These are phyloP conservation scores for Magnusiomyces clavatus DNA, from an alignment of 1,139 yeast species.

Conservation along the genomic window DNA sequence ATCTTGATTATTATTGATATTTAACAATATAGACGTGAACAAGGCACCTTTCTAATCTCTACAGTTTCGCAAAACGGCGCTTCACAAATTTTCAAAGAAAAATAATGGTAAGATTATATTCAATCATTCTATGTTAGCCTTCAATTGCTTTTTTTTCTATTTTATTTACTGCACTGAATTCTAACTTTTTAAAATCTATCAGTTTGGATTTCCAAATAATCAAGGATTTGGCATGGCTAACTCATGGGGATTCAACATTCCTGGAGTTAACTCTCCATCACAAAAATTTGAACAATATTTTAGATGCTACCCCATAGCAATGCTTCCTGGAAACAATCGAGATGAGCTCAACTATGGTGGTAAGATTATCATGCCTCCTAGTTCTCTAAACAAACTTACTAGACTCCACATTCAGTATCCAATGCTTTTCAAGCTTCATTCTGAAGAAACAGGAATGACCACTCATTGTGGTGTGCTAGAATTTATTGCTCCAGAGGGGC, in stretches of 20 bases:
- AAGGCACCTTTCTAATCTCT: too few species aligned
- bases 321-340: slow-evolving; percentile 79
- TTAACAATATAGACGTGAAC: too few species aligned
- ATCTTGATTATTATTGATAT: too few species aligned
- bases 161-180: too few species aligned
- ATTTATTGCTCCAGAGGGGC: slow-evolving; percentile 95
- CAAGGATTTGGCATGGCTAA: background rate
- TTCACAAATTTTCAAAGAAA: too few species aligned
- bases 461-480: slow-evolving; percentile 95
- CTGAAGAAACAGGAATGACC: slow-evolving; percentile 49
- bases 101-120: too few species aligned
- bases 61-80: too few species aligned
- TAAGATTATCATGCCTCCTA: slow-evolving; percentile 88
- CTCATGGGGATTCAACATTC: slow-evolving; percentile 1
- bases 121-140: too few species aligned
- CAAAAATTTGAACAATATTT: slow-evolving; percentile 65
- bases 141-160: too few species aligned
- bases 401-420: slow-evolving; percentile 90
- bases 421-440: slow-evolving; percentile 77
- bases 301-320: slow-evolving; percentile 83
- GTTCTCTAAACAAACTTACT: slow-evolving; percentile 81
- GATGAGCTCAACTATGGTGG: slow-evolving; percentile 94
- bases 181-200: too few species aligned
- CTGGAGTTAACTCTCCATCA: slow-evolving; percentile 6
- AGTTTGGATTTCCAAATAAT: slow-evolving; percentile 2